Percentiles rank a stretch among this genome's conserved stretches.
These are phyloP conservation scores for Plantago ovata DNA, from an alignment of 257 asterid species.

Conservation along the genomic window DNA sequence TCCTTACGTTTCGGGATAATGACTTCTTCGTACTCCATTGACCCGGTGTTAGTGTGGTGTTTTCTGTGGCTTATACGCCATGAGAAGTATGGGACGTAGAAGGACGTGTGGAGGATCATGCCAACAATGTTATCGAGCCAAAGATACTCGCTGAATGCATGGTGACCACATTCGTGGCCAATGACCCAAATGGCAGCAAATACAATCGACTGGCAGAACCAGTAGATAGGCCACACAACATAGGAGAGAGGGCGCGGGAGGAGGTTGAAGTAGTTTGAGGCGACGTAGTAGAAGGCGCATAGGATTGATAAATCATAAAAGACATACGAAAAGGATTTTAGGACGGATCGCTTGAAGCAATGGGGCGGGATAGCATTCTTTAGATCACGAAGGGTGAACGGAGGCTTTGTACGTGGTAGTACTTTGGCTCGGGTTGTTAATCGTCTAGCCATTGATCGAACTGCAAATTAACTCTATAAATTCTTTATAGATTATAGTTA, in stretches of 20 bases:
- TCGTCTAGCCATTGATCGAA: too few relatives aligned
- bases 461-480: too few relatives aligned
- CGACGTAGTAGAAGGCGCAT: slow-evolving; percentile 49
- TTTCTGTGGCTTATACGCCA: slow-evolving; percentile 69
- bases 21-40: slow-evolving; percentile 62
- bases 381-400: slow-evolving; percentile 62
- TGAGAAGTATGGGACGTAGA: slow-evolving; percentile 60
- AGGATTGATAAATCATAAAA: slow-evolving; percentile 46
- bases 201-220: slow-evolving; percentile 51
- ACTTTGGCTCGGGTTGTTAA: too few relatives aligned
- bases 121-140: slow-evolving; percentile 63
- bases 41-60: slow-evolving; percentile 69
- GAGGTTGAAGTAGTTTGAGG: slow-evolving; percentile 47
- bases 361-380: too few relatives aligned
- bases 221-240: slow-evolving; percentile 53
- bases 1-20: slow-evolving; percentile 49
- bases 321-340: slow-evolving; percentile 66
- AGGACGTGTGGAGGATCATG: slow-evolving; percentile 59
- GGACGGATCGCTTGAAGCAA: slow-evolving; percentile 72
- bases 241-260: slow-evolving; percentile 33
- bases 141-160: slow-evolving; percentile 49
- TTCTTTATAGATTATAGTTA: too few relatives aligned
- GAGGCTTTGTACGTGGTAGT: slow-evolving; percentile 60
- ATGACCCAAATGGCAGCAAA: slow-evolving; percentile 60
- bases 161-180: slow-evolving; percentile 32